These are phyloP conservation scores for Aspergillus sp. DNA, from an alignment of 2,329 filamentous ascomycete genomes.

Conservation along the genomic window DNA sequence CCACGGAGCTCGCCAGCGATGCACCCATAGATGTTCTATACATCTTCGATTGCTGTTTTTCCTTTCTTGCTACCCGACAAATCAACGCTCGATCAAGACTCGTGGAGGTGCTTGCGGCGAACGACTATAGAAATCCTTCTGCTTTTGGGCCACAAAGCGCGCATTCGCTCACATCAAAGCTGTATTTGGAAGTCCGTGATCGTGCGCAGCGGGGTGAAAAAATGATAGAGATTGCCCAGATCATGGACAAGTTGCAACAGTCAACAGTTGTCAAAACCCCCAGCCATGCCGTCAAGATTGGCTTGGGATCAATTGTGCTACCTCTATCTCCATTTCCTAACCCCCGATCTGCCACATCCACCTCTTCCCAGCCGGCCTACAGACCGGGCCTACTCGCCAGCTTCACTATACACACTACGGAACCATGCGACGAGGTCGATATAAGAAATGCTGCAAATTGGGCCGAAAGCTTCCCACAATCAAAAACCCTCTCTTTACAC, in stretches of 20 bases:
- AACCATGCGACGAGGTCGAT: neutral
- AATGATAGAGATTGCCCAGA: neutral
- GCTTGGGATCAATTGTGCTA: too few species aligned
- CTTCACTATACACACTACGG: neutral
- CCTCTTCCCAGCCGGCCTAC: too few species aligned
- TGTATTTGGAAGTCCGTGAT: neutral
- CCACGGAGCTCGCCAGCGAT: neutral
- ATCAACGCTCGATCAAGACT: neutral
- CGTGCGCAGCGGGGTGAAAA: neutral
- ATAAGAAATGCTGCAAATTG: neutral
- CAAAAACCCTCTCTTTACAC: neutral
- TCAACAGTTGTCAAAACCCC: neutral
- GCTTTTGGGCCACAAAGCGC: neutral
- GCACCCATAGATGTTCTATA: neutral
- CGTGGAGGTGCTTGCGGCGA: neutral
- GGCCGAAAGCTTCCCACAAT: neutral
- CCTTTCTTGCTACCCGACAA: neutral
- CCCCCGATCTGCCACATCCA: too few species aligned
- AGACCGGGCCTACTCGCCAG: too few species aligned
- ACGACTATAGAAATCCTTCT: neutral
- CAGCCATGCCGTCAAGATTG: neutral
- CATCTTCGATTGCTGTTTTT: neutral
- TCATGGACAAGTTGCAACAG: neutral
- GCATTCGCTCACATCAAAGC: neutral
- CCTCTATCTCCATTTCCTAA: too few species aligned